Evolutionary conservation across 768 basidiomycete species (phyloP).

Genomic region (Pleurotus pulmonarius): DNA sequence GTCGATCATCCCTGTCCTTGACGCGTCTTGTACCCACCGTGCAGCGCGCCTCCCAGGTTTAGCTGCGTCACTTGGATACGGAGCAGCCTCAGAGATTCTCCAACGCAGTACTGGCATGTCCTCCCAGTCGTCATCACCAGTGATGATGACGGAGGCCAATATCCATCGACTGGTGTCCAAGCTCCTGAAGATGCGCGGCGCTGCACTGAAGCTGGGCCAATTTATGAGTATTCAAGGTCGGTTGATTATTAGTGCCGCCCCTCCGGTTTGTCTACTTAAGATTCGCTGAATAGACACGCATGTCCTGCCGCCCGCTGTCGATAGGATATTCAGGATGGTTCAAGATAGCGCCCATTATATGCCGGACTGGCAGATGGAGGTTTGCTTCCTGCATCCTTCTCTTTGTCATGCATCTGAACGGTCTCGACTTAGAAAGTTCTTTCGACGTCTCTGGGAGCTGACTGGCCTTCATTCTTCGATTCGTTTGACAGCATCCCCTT

Average conservation of each 20-base stretch:
- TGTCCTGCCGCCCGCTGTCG: conserved; percentile 80
- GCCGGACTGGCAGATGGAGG: conserved; percentile 99
- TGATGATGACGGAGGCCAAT: conserved; percentile 91
- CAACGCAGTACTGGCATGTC: conserved; percentile 55
- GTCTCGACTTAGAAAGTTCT: conserved; percentile 58
- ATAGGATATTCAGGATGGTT: conserved; percentile 83
- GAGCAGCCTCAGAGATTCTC: conserved; percentile 84
- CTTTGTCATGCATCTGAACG: background rate
- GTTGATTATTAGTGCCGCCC: background rate
- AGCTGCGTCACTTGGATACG: conserved; percentile 84
- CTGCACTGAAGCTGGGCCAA: conserved; percentile 94
- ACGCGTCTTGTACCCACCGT: too few relatives aligned
- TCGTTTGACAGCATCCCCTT: conserved; percentile 85
- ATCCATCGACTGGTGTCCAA: conserved; percentile 87
- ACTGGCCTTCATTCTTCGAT: conserved; percentile 70
- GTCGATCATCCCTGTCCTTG: background rate
- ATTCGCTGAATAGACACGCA: conserved; percentile 65
- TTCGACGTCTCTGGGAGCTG: conserved; percentile 61
- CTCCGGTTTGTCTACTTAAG: background rate
- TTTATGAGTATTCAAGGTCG: conserved; percentile 94
- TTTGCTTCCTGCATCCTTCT: conserved; percentile 22
- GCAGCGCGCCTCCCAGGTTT: conserved; percentile 51
- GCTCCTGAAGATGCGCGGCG: conserved; percentile 93
- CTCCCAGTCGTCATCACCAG: conserved; percentile 30
- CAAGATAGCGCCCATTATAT: conserved; percentile 98